phyloP scores from a whole-genome alignment of 1,139 yeast species.

The Casaregolazyma suthepensis region DNA sequence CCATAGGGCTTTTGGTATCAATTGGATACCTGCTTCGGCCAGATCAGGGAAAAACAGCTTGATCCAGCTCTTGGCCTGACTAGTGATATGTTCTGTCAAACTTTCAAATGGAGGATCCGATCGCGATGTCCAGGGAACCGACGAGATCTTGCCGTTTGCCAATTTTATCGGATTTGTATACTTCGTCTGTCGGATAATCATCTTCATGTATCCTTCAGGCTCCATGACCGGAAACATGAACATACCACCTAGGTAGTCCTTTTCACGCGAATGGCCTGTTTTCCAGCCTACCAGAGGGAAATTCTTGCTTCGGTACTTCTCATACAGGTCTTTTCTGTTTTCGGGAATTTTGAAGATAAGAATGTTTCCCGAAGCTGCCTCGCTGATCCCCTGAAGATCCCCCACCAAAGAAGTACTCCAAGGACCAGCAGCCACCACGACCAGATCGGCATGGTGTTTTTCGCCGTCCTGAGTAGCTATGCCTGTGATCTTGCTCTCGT shows the following conservation, averaged over 20 bases:
- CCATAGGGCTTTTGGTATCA: conserved; percentile 36
- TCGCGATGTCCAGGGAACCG: conserved; percentile 12
- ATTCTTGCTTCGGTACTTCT: conserved; percentile 12
- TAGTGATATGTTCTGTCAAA: conserved; percentile 10
- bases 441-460: conserved; percentile 31
- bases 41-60: conserved; percentile 13
- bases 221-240: conserved; percentile 14
- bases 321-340: conserved; percentile 12
- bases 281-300: conserved; percentile 16
- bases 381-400: conserved; percentile 13
- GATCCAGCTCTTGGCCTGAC: conserved; percentile 11
- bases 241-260: conserved; percentile 15
- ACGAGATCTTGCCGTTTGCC: conserved; percentile 9
- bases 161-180: conserved; percentile 12
- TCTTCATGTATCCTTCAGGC: conserved; percentile 14
- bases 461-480: conserved; percentile 32
- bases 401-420: conserved; percentile 36
- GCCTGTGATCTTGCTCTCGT: conserved; percentile 24
- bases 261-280: conserved; percentile 11
- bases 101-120: conserved; percentile 10
- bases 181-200: conserved; percentile 14
- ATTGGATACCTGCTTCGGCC: conserved; percentile 12
- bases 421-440: conserved; percentile 38
- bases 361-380: conserved; percentile 14
- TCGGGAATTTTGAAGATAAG: conserved; percentile 13